Base-by-base conservation (phyloP, 2,329 filamentous ascomycete genomes). In the Penicillium sp. region DNA sequence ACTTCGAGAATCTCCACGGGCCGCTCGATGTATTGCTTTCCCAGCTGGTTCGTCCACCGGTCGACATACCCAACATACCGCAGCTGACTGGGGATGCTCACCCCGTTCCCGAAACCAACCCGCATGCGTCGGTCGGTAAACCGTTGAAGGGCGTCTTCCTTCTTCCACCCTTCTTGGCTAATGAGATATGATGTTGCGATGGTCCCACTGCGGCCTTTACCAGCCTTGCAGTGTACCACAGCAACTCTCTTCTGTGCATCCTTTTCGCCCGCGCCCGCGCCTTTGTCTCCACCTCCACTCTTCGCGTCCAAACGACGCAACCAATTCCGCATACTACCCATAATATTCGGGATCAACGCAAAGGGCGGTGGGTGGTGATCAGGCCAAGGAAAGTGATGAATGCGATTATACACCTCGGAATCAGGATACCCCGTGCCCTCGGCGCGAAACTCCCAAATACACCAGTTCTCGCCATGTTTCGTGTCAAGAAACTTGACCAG, bases 361-460 rank as follows among this genome's bases (percentile, higher is more conserved):
- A 99, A 99, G 0, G 95, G 95, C 54, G 95, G 95, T 3, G 95
- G 95, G 73, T 99, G 95, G 73, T 99, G 95, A 73, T 99, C 95
- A 0, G 95, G 95, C 87, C 91, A 99, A 0, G 95, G 95, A 71
- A 93, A 98, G 77, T 99, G 95, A 64, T 89, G 86, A 64, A 98
- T 88, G 3, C 93, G 85, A 37, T 86, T 84, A 73, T 96, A 92
- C 1, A 99, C 94, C 59, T 93, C 90, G 17, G 88, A 85, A 72
- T 99, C 95, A 0, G 92, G 92, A 71, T 99, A 99, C 1, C 95
- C 95, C 0, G 95, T 97, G 5, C 95, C 95, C 75, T 99, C 95
- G 38, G 92, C 95, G 48, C 95, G 88, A 69, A 99, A 99, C 78
- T 99, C 95, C 92, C 94, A 99, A 70, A 99, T 96, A 3, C 90